These are phyloP conservation scores for Coccomyxa sp. DNA, from an alignment of 139 green algal genomes.

Conservation along the genomic window DNA sequence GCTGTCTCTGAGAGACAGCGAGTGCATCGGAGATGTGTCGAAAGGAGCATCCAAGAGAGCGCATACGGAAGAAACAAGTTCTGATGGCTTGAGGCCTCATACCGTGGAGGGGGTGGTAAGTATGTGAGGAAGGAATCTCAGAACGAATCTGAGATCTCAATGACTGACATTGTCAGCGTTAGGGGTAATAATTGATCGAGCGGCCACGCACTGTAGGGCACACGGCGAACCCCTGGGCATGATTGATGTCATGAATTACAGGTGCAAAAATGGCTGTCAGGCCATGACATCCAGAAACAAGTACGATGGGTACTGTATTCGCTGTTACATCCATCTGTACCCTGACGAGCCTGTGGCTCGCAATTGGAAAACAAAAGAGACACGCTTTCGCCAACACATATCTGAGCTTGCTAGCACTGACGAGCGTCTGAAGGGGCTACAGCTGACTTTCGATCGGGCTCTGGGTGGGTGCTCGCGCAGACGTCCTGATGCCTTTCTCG, in stretches of 20 bases:
- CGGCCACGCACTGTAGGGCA: background rate
- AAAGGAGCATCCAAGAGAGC: too few species aligned
- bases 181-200: too few species aligned
- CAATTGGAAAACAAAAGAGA: background rate
- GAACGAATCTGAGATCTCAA: too few species aligned
- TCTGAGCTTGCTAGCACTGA: background rate
- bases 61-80: too few species aligned
- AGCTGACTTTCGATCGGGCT: background rate
- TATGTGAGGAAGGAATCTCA: too few species aligned
- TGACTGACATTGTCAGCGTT: too few species aligned
- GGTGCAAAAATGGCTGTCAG: background rate
- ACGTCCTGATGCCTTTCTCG: background rate
- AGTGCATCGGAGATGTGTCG: background rate
- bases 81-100: too few species aligned
- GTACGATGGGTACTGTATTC: conserved; percentile 1
- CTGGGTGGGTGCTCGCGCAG: background rate
- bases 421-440: background rate
- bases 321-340: background rate
- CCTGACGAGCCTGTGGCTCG: background rate
- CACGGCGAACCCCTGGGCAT: background rate
- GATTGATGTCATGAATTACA: background rate
- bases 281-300: background rate
- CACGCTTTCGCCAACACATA: background rate
- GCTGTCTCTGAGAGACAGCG: background rate
- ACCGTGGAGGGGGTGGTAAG: too few species aligned